Evolutionary conservation across 2,329 filamentous ascomycete species (phyloP).

Genomic region (Trichoderma sp.): DNA sequence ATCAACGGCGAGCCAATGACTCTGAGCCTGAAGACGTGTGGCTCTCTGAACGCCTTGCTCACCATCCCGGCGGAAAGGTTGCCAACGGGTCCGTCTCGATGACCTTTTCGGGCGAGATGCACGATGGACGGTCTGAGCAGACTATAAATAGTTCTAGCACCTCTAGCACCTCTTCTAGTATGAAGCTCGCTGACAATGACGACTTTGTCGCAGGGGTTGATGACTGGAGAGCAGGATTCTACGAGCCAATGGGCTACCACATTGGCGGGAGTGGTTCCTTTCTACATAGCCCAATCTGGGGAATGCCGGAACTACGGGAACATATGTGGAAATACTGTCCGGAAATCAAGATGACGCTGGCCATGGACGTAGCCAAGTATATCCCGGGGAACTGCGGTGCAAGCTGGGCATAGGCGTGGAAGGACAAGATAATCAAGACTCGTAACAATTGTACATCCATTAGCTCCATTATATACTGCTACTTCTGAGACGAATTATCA

Average conservation of each 20-base stretch:
- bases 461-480: not conserved
- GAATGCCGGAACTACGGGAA: slow-evolving; percentile 44
- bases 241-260: slow-evolving; percentile 60
- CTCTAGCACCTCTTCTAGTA: slow-evolving; percentile 16
- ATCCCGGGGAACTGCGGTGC: slow-evolving; percentile 48
- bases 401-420: slow-evolving; percentile 18
- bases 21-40: slow-evolving; percentile 56
- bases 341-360: slow-evolving; percentile 56
- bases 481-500: not conserved
- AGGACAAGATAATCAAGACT: not conserved
- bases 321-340: slow-evolving; percentile 58
- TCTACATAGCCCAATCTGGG: slow-evolving; percentile 50
- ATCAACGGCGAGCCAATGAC: slow-evolving; percentile 44
- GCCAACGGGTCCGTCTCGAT: slow-evolving; percentile 51
- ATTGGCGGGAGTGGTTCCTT: slow-evolving; percentile 48
- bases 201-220: slow-evolving; percentile 44
- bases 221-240: slow-evolving; percentile 51
- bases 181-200: slow-evolving; percentile 28
- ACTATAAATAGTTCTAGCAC: slow-evolving; percentile 27
- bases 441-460: not conserved
- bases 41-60: slow-evolving; percentile 52
- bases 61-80: slow-evolving; percentile 46
- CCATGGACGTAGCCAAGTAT: slow-evolving; percentile 53
- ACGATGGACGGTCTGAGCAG: slow-evolving; percentile 33
- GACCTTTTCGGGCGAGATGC: slow-evolving; percentile 51